Evolutionary conservation across 2,329 filamentous ascomycete species (phyloP).

Genomic region (Aspergillus felis): DNA sequence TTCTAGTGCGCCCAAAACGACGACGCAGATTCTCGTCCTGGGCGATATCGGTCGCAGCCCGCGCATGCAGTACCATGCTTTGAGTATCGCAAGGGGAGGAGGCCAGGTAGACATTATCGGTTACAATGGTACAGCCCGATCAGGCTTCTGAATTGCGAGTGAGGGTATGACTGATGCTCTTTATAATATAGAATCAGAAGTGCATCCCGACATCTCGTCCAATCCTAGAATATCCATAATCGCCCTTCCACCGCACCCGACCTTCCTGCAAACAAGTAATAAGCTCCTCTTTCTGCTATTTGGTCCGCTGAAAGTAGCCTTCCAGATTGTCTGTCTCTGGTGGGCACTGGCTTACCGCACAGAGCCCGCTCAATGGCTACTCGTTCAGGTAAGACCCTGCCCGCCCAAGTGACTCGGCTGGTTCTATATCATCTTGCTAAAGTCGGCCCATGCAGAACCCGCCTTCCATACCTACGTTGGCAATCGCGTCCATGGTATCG

Average conservation of each 20-base stretch:
- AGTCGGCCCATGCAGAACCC: conserved; percentile 65
- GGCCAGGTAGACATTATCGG: conserved; percentile 80
- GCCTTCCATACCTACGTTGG: conserved; percentile 86
- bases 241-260: conserved; percentile 65
- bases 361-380: conserved; percentile 73
- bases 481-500: conserved; percentile 68
- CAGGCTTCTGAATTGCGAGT: conserved; percentile 1
- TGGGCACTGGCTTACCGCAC: conserved; percentile 69
- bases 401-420: background rate
- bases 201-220: conserved; percentile 71
- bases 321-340: conserved; percentile 72
- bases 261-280: conserved; percentile 61
- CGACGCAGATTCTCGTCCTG: conserved; percentile 80
- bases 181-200: conserved; percentile 62
- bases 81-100: conserved; percentile 82
- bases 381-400: conserved; percentile 62
- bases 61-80: conserved; percentile 96
- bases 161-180: conserved; percentile 2
- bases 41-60: conserved; percentile 95
- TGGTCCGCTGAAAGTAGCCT: conserved; percentile 79
- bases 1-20: conserved; percentile 35
- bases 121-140: conserved; percentile 63
- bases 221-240: conserved; percentile 68
- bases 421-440: background rate
- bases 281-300: conserved; percentile 72